phyloP scores from a whole-genome alignment of 768 basidiomycete species.

The Serendipita sp. region DNA sequence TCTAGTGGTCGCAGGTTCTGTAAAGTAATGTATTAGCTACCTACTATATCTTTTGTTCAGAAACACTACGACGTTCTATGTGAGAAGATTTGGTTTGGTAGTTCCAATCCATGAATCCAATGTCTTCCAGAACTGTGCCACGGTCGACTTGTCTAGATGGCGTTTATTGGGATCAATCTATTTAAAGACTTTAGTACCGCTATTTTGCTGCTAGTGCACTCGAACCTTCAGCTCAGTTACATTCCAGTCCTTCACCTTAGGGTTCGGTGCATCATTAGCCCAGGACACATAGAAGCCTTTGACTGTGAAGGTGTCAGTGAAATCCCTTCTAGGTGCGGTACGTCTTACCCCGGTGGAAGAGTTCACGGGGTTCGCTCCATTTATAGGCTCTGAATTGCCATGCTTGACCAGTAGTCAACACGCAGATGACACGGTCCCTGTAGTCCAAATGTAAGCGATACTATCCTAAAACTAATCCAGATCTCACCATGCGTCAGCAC shows the following conservation, averaged over 20 bases:
- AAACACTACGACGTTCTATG: neutral
- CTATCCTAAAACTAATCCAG: neutral
- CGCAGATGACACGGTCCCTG: constrained; percentile 83
- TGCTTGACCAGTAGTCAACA: constrained; percentile 94
- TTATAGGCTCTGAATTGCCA: constrained; percentile 98
- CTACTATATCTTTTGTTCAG: neutral
- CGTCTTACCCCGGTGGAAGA: constrained; percentile 80
- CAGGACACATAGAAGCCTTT: constrained; percentile 93
- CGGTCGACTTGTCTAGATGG: constrained; percentile 86
- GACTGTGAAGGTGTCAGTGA: constrained; percentile 30
- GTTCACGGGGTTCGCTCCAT: constrained; percentile 80
- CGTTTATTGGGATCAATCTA: constrained; percentile 83
- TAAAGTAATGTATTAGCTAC: no score
- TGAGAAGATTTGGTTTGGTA: constrained; percentile 42
- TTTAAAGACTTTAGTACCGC: neutral
- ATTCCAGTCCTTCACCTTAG: constrained; percentile 90
- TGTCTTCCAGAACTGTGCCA: constrained; percentile 90
- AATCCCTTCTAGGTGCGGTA: neutral
- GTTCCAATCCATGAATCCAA: constrained; percentile 70
- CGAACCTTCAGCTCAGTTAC: constrained; percentile 82
- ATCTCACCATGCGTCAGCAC: constrained; percentile 66
- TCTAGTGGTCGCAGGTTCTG: no score
- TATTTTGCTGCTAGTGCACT: constrained; percentile 2
- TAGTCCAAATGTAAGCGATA: neutral
- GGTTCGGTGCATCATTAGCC: constrained; percentile 79